Conservation (phyloP, 345 rosid species). For the Ceriops tagal region DNA sequence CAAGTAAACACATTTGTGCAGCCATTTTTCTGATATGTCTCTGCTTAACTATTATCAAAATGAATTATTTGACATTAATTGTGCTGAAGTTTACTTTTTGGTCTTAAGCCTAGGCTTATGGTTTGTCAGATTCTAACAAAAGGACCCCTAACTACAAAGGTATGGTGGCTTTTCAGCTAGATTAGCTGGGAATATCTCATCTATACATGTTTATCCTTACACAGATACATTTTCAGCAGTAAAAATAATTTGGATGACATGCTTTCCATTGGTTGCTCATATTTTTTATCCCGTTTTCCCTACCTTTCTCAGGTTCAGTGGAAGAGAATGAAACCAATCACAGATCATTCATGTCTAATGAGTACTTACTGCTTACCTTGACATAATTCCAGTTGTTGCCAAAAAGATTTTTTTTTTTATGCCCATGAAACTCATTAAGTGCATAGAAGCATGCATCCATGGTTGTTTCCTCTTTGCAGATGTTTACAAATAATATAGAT, state of each 20-base stretch:
- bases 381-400: background rate
- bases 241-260: background rate
- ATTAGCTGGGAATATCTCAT: background rate
- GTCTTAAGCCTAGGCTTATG: slow-evolving; percentile 29
- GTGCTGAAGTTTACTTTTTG: slow-evolving; percentile 2
- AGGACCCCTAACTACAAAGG: slow-evolving; percentile 27
- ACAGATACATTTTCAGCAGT: background rate
- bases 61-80: background rate
- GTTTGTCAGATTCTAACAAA: slow-evolving; percentile 18
- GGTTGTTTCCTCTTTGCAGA: background rate
- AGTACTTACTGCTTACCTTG: slow-evolving; percentile 36
- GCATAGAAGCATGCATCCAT: background rate
- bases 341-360: slow-evolving; percentile 29
- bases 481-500: background rate
- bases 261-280: background rate
- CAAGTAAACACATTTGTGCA: no score
- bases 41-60: background rate
- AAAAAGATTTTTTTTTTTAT: background rate
- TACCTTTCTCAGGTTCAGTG: slow-evolving; percentile 23
- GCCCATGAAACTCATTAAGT: background rate
- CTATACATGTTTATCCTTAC: background rate
- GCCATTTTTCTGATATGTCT: background rate
- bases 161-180: background rate
- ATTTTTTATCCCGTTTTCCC: background rate
- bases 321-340: slow-evolving; percentile 20